Base-by-base conservation (phyloP, 108 stramenopile species). In the Stephanodiscus triporus region DNA sequence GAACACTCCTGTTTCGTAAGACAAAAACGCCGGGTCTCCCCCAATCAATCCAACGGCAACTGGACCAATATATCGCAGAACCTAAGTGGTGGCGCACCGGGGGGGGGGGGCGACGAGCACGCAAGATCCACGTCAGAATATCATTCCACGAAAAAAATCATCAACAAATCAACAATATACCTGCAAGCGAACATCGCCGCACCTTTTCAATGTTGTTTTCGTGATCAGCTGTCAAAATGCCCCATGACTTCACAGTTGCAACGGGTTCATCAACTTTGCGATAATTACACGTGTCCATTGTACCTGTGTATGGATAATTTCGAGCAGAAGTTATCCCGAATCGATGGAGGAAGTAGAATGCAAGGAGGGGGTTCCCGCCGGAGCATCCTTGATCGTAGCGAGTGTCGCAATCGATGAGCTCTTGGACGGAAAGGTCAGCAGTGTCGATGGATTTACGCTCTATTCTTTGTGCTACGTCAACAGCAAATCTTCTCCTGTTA, bases 371-470 rank as follows among this genome's bases (percentile, higher is more conserved):
- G 77, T 94, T 92, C 1, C 97, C 97, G 40, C 97, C 97, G 62
- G 89, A 88, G 84, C 97, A 98, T 69, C 96, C 97, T 71, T 88
- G 83, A 84, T 98, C 89, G 42, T 72, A 80, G 19, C 65, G 48
- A 0, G 77, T 85, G 77, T 95, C 94, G 84, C 97, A 98, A 70
- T 93, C 91, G n/a, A 98, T 72, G 36, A 98, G 81, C 75, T 97
- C 88, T 78, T 98, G 96, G 37, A 95, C 89, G 40, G 90, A 90
- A 17, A 98, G 77, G 10, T 73, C 76, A 1, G 84, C 76, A 4
- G 65, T 36, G 26, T 75, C 26, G 57, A 94, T 82, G n/a, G 81
- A 60, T 58, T 68, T 45, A 34, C 36, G 51, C 66, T 91, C 89
- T 13, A 89, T 65, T 20, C 37, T 10, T 53, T 76, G 86, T 8